These are phyloP conservation scores for Ogataea minuta DNA, from an alignment of 805 yeast genomes.

Conservation along the genomic window DNA sequence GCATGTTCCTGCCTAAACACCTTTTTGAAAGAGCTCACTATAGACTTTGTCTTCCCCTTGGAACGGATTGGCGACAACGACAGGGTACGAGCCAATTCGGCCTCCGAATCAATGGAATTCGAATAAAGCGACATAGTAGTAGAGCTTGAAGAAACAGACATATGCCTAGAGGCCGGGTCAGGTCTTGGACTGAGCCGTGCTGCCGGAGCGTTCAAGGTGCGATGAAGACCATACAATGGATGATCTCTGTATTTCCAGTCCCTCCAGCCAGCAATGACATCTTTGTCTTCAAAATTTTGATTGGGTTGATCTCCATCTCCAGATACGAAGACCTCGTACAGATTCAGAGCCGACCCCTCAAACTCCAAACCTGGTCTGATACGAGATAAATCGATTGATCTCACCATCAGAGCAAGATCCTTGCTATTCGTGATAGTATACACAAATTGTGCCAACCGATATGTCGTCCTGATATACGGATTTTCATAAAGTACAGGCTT, in stretches of 20 bases:
- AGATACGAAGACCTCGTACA: conserved; percentile 18
- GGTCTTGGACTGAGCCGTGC: conserved; percentile 7
- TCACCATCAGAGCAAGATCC: conserved; percentile 55
- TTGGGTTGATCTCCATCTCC: conserved; percentile 13
- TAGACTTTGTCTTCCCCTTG: conserved; percentile 8
- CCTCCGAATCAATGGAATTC: conserved; percentile 16
- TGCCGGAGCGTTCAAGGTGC: conserved; percentile 5
- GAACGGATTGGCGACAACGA: conserved; percentile 23
- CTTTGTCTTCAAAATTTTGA: conserved; percentile 12
- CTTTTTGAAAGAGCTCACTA: conserved; percentile 18
- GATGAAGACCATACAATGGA: conserved; percentile 49
- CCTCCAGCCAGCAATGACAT: conserved; percentile 79
- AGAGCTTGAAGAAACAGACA: conserved; percentile 19
- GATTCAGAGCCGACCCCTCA: conserved; percentile 19
- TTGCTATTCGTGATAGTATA: conserved; percentile 58
- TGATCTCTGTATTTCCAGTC: conserved; percentile 83
- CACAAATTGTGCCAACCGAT: conserved; percentile 77
- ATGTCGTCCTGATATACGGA: conserved; percentile 65
- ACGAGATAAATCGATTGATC: conserved; percentile 55
- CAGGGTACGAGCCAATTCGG: conserved; percentile 16
- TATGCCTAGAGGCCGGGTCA: conserved; percentile 1
- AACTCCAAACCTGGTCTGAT: conserved; percentile 39
- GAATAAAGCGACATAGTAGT: conserved; percentile 14
- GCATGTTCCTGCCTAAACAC: conserved; percentile 14
- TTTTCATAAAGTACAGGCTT: conserved; percentile 53